phyloP scores from a whole-genome alignment of 2,329 filamentous ascomycete species.

The Aspergillus sp. region DNA sequence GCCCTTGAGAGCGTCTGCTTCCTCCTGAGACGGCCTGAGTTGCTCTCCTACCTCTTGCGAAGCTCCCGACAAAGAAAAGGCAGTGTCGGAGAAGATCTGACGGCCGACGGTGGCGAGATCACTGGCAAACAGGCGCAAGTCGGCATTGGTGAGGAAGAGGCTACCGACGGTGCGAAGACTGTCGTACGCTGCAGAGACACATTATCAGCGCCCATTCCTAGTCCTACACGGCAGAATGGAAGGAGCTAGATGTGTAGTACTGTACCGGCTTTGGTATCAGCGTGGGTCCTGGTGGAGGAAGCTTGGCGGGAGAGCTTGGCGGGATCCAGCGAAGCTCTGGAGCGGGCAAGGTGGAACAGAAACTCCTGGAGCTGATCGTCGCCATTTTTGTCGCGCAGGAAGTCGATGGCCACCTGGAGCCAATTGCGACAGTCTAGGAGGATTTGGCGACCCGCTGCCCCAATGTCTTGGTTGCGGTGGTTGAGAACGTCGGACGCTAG shows the following conservation, averaged over 20 bases:
- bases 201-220: slow-evolving; percentile 13
- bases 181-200: slow-evolving; percentile 52
- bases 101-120: slow-evolving; percentile 70
- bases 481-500: slow-evolving; percentile 71
- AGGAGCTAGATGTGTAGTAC: background rate
- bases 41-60: slow-evolving; percentile 65
- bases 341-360: slow-evolving; percentile 71
- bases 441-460: slow-evolving; percentile 64
- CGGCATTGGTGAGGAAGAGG: slow-evolving; percentile 78
- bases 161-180: slow-evolving; percentile 76
- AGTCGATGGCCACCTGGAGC: slow-evolving; percentile 70
- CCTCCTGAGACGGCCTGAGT: slow-evolving; percentile 58
- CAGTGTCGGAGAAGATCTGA: slow-evolving; percentile 80
- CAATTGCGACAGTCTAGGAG: slow-evolving; percentile 63
- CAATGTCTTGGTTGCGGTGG: slow-evolving; percentile 63
- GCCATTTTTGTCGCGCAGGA: slow-evolving; percentile 72
- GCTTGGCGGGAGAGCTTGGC: slow-evolving; percentile 54
- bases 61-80: slow-evolving; percentile 65
- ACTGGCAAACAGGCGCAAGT: slow-evolving; percentile 77
- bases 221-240: slow-evolving; percentile 4
- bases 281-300: slow-evolving; percentile 54
- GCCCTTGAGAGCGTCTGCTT: slow-evolving; percentile 45
- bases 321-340: slow-evolving; percentile 60
- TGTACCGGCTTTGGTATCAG: slow-evolving; percentile 60
- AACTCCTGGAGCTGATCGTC: slow-evolving; percentile 85